Percentiles rank a stretch among this genome's conserved stretches.
These are phyloP conservation scores for Crithidia fasciculata DNA, from an alignment of 208 protist species.

Conservation along the genomic window DNA sequence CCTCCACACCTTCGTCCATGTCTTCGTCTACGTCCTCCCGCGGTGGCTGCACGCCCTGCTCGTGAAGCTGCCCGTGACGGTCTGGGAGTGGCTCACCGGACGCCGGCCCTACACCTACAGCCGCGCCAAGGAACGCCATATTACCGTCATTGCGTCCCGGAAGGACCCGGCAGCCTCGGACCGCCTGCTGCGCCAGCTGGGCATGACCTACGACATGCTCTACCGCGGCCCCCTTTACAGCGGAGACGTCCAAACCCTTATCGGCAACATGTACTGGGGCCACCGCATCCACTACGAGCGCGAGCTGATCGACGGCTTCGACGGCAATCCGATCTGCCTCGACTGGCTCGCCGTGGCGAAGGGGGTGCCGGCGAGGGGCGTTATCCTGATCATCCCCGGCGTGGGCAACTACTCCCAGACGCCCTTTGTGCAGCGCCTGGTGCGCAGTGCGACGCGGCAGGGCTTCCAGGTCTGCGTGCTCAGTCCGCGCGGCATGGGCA, in stretches of 20 bases:
- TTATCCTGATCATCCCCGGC: conserved; percentile 62
- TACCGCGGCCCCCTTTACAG: conserved; percentile 66
- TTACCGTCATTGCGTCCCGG: conserved; percentile 29
- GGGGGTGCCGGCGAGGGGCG: conserved; percentile 29
- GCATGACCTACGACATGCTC: conserved; percentile 37
- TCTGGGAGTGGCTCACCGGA: conserved; percentile 42
- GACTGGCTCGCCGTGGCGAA: conserved; percentile 47
- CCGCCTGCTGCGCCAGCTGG: conserved; percentile 32
- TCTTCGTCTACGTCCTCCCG: conserved; percentile 43
- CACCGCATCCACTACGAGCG: conserved; percentile 45
- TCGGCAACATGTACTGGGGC: conserved; percentile 29
- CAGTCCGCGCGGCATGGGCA: conserved; percentile 65
- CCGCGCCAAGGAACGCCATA: conserved; percentile 31
- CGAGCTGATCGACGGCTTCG: conserved; percentile 44
- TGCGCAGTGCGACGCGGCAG: conserved; percentile 15
- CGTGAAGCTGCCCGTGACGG: conserved; percentile 41
- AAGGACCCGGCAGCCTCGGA: conserved; percentile 10
- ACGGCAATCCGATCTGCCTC: conserved; percentile 67
- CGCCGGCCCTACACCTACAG: conserved; percentile 37
- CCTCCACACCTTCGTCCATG: conserved; percentile 34
- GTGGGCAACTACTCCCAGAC: conserved; percentile 52
- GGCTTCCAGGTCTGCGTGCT: conserved; percentile 61
- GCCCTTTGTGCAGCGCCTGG: conserved; percentile 45
- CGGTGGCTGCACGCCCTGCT: conserved; percentile 38
- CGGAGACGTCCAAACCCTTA: conserved; percentile 60